Conservation (phyloP, 2,329 filamentous ascomycete genomes). For the Penicillium sp. region DNA sequence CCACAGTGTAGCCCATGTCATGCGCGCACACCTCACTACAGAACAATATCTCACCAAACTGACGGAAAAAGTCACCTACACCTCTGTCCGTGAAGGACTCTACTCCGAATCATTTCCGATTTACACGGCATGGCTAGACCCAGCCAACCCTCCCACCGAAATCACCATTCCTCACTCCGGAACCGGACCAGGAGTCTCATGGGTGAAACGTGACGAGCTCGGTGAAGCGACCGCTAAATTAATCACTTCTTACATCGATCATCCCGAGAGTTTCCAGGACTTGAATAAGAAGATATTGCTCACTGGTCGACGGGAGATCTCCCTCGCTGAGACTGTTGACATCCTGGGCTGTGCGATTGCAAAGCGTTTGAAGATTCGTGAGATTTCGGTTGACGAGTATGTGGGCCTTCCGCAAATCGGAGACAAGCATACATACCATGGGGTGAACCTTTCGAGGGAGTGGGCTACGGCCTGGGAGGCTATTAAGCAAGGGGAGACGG, state of each 20-base stretch:
- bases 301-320: conserved; percentile 42
- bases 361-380: conserved; percentile 40
- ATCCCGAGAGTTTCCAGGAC: conserved; percentile 40
- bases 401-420: conserved; percentile 46
- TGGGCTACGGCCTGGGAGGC: conserved; percentile 59
- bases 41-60: conserved; percentile 20
- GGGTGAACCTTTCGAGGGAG: conserved; percentile 47
- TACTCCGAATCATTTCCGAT: conserved; percentile 63
- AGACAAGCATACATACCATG: conserved; percentile 45
- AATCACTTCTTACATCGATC: conserved; percentile 46
- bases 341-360: conserved; percentile 39
- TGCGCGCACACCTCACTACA: conserved; percentile 26
- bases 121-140: conserved; percentile 59
- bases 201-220: conserved; percentile 58
- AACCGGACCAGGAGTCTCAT: conserved; percentile 51
- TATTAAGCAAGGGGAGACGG: conserved; percentile 53
- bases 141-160: conserved; percentile 36
- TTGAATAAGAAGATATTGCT: conserved; percentile 43
- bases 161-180: conserved; percentile 56
- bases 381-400: conserved; percentile 53
- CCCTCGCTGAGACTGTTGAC: conserved; percentile 44
- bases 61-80: conserved; percentile 46
- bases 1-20: conserved; percentile 24
- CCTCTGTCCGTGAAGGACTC: conserved; percentile 59
- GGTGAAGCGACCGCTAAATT: conserved; percentile 58